phyloP scores from a whole-genome alignment of 2,329 filamentous ascomycete species.

The Beauveria sp. region DNA sequence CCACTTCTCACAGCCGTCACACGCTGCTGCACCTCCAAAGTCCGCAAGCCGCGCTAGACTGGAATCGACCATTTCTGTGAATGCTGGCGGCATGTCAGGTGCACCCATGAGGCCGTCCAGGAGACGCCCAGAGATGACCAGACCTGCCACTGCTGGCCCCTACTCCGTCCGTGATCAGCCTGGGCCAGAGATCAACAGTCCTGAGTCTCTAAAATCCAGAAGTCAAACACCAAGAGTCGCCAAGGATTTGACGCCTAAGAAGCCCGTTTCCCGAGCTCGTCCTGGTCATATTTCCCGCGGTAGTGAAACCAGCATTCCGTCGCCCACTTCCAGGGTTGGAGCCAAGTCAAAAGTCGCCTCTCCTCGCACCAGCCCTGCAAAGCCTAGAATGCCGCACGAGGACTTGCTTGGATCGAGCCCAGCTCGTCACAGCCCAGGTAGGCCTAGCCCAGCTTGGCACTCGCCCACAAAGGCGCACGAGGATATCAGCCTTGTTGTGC shows the following conservation, averaged over 20 bases:
- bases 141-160: slow-evolving; percentile 57
- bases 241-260: slow-evolving; percentile 45
- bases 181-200: slow-evolving; percentile 32
- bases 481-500: slow-evolving; percentile 46
- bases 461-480: slow-evolving; percentile 45
- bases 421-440: slow-evolving; percentile 34
- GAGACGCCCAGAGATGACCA: slow-evolving; percentile 49
- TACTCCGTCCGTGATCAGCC: slow-evolving; percentile 53
- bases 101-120: slow-evolving; percentile 55
- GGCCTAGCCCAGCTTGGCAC: slow-evolving; percentile 19
- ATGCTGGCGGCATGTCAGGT: slow-evolving; percentile 52
- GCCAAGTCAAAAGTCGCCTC: slow-evolving; percentile 1
- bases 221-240: slow-evolving; percentile 39
- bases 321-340: slow-evolving; percentile 29
- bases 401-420: slow-evolving; percentile 23
- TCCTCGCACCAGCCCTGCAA: slow-evolving; percentile 11
- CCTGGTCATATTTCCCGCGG: slow-evolving; percentile 41
- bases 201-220: slow-evolving; percentile 39
- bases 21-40: slow-evolving; percentile 20
- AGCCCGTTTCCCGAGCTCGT: slow-evolving; percentile 36
- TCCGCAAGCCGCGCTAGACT: slow-evolving; percentile 32
- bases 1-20: slow-evolving; percentile 15
- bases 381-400: slow-evolving; percentile 6
- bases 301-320: slow-evolving; percentile 43
- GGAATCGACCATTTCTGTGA: slow-evolving; percentile 36